Evolutionary conservation across 192 early-diverging fungal species (phyloP).

Genomic region (Helicostylum pulchrum): DNA sequence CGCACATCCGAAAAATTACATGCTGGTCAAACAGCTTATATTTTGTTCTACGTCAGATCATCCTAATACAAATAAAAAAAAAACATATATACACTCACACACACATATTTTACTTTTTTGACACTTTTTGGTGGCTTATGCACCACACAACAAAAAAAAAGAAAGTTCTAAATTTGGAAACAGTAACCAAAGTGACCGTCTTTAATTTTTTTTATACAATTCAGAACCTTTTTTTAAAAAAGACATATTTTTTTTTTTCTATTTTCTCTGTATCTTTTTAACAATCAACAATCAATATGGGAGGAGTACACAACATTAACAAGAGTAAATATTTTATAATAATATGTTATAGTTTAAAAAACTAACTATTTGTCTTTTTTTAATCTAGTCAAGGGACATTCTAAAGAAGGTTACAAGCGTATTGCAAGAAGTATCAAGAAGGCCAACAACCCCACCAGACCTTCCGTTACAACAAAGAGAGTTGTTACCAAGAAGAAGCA

Average conservation of each 20-base stretch:
- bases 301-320: conserved; percentile 14
- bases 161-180: too few species aligned
- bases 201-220: too few species aligned
- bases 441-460: background rate
- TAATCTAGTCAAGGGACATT: conserved; percentile 22
- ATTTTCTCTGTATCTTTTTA: too few species aligned
- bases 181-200: too few species aligned
- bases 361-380: background rate
- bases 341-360: background rate
- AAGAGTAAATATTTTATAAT: conserved; percentile 1
- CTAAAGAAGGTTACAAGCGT: conserved; percentile 16
- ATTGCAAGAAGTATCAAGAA: conserved; percentile 23
- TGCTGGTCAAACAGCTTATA: conserved; percentile 67
- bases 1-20: conserved; percentile 24
- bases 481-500: conserved; percentile 33
- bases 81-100: too few species aligned
- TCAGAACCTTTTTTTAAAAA: too few species aligned
- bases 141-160: too few species aligned
- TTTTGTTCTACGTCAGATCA: conserved; percentile 69
- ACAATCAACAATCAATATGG: background rate
- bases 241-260: too few species aligned
- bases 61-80: background rate
- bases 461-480: conserved; percentile 18
- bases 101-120: too few species aligned
- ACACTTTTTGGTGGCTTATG: too few species aligned